Evolutionary conservation across 352 stramenopile genomes (phyloP), one percentile per base, ranked within the genome.

Genomic region (Pythium scleroteichum): DNA sequence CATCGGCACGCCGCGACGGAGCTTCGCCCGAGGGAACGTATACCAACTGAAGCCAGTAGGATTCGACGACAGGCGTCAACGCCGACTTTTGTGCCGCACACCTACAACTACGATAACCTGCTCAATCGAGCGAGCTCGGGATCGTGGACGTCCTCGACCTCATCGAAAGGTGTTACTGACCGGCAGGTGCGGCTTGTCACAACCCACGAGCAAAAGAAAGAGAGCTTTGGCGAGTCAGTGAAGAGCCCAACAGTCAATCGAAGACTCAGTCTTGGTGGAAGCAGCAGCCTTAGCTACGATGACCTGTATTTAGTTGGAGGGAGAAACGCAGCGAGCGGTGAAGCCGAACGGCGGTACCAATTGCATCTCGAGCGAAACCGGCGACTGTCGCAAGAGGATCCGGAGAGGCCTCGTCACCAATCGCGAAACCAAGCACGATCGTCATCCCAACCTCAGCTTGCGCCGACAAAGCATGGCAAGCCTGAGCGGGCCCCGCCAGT

Each of bases 81-180:
- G 13, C 46, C 27, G 29, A 10, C 10, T 10, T 35, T 35, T 5
- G 29, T 35, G 29, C 29, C 24, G 22, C 58, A 48, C 20, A n/a
- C 49, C 3, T 77, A 73, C 42, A 84, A 84, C 45, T 84, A 84
- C 60, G 75, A 81, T 19, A 68, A 49, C 19, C 45, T 84, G 0
- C 66, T 84, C 4, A 58, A 52, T 16, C 48, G 50, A 16, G 41
- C 45, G 7, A 64, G 29, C 19, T 41, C 46, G 26, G 40, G 58
- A 1, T 65, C 58, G 1, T 51, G 17, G 4, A 55, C 32, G 20
- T 62, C 55, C 1, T 53, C 38, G 14, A 39, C 42, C 9, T 62
- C 55, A 6, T 53, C n/a, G 8, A 35, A 47, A 8, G 46, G 16
- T 26, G n/a, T 16, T 19, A n/a, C 41, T 41, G 55, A 45, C 19